phyloP scores from a whole-genome alignment of 805 yeast species.

The Lachancea sp. region DNA sequence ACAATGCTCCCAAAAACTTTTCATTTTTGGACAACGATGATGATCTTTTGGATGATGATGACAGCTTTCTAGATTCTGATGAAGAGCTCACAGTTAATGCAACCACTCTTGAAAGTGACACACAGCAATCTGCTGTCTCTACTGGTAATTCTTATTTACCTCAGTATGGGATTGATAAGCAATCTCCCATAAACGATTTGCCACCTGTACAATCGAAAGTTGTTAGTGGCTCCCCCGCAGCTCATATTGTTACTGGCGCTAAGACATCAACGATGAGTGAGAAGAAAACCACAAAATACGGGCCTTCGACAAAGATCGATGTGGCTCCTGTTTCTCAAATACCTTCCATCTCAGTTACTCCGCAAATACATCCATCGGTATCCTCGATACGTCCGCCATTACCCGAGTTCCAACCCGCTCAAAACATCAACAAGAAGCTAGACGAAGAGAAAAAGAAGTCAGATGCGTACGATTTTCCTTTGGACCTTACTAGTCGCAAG shows the following conservation, averaged over 20 bases:
- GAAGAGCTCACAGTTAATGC: slow-evolving; percentile 14
- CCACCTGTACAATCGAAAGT: not conserved
- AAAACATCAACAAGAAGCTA: slow-evolving; percentile 28
- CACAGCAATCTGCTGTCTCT: not conserved
- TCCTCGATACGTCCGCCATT: not conserved
- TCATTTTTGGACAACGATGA: slow-evolving; percentile 40
- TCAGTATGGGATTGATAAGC: not conserved
- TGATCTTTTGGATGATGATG: slow-evolving; percentile 41
- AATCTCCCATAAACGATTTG: not conserved
- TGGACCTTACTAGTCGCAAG: slow-evolving; percentile 41
- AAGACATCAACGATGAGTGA: not conserved
- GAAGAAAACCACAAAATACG: not conserved
- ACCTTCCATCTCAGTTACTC: not conserved
- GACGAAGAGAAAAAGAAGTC: slow-evolving; percentile 50
- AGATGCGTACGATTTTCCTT: slow-evolving; percentile 76
- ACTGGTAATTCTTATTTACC: not conserved
- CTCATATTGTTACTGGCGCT: not conserved
- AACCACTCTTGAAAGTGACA: not conserved
- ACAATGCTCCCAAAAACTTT: slow-evolving; percentile 28
- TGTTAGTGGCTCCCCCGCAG: not conserved
- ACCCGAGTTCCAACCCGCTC: not conserved
- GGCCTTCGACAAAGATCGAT: not conserved
- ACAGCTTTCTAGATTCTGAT: slow-evolving; percentile 29
- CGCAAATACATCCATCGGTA: not conserved
- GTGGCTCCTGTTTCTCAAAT: not conserved